phyloP scores from a whole-genome alignment of 495 filamentous ascomycete genomes.

The Daldinia concentrica region DNA sequence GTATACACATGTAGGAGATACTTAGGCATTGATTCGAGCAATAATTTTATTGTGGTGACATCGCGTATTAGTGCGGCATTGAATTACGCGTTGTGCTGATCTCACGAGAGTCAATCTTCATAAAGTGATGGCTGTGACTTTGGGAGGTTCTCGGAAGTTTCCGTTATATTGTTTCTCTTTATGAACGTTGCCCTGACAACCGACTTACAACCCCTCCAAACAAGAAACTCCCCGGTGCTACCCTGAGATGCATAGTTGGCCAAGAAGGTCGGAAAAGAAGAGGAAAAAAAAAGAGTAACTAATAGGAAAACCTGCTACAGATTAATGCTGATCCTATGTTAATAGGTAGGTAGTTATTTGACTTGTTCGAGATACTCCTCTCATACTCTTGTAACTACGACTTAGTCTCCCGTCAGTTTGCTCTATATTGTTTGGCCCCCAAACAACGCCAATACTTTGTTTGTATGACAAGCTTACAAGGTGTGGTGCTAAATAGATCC shows the following conservation, averaged over 20 bases:
- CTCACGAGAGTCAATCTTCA: slow-evolving; percentile 14
- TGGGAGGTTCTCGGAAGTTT: slow-evolving; percentile 1
- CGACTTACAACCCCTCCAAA: slow-evolving; percentile 26
- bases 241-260: background rate
- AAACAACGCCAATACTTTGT: slow-evolving; percentile 31
- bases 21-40: slow-evolving; percentile 3
- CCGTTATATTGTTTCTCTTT: slow-evolving; percentile 18
- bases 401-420: background rate
- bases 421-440: slow-evolving; percentile 6
- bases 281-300: background rate
- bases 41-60: slow-evolving; percentile 15
- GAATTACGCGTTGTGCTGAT: slow-evolving; percentile 15
- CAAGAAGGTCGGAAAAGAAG: slow-evolving; percentile 1
- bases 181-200: slow-evolving; percentile 31
- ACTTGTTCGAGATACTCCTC: background rate
- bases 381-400: background rate
- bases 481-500: slow-evolving; percentile 13
- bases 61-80: slow-evolving; percentile 15
- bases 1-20: background rate
- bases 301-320: slow-evolving; percentile 2
- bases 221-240: slow-evolving; percentile 14
- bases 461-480: slow-evolving; percentile 38
- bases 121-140: background rate
- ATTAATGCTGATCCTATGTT: background rate
- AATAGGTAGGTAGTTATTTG: background rate